These are phyloP conservation scores for Fraxinus baroniana DNA, from an alignment of 305 asterid species.

Conservation along the genomic window DNA sequence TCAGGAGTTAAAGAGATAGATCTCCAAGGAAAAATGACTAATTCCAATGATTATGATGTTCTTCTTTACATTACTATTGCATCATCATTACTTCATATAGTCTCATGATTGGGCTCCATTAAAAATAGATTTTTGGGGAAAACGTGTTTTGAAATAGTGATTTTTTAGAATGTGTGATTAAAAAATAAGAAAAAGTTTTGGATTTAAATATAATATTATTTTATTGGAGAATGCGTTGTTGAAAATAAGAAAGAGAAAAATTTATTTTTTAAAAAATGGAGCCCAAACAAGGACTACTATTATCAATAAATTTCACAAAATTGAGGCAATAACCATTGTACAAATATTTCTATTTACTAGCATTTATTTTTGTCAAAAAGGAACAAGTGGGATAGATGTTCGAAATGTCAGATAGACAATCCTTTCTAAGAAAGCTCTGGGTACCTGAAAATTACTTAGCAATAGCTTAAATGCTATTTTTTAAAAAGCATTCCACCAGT, in stretches of 20 bases:
- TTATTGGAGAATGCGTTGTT: no score
- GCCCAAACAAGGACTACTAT: not conserved
- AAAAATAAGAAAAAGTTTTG: no score
- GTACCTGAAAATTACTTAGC: not conserved
- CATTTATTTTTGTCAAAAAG: not conserved
- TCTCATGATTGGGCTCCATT: no score
- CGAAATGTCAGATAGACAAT: not conserved
- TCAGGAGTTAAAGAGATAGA: not conserved
- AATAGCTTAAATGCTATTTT: not conserved
- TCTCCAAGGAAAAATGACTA: not conserved
- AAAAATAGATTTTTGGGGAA: no score
- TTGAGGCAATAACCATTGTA: not conserved
- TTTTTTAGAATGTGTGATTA: no score
- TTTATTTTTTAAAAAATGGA: no score
- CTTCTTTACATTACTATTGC: not conserved
- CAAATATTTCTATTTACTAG: not conserved
- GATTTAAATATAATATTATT: no score
- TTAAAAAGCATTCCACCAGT: not conserved
- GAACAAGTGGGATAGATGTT: not conserved
- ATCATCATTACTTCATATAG: not conserved
- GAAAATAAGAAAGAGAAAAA: no score
- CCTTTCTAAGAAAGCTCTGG: not conserved
- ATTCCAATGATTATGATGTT: not conserved
- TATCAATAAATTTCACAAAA: not conserved
- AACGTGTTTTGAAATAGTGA: no score